phyloP scores from a whole-genome alignment of 805 yeast species.

The Candida coquimbonensis region DNA sequence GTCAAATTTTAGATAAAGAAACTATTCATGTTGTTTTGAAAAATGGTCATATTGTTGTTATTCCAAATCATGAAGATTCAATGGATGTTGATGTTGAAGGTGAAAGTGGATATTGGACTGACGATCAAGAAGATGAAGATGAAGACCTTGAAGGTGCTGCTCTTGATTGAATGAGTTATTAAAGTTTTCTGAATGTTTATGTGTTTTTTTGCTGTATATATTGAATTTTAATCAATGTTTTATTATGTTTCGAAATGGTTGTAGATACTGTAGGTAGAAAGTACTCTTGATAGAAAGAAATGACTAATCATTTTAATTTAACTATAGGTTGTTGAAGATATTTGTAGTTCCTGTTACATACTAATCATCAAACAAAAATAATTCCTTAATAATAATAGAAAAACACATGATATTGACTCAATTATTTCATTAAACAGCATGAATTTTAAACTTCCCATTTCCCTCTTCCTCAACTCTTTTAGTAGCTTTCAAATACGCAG shows the following conservation, averaged over 20 bases:
- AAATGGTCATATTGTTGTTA: slow-evolving; percentile 62
- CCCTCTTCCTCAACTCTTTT: slow-evolving; percentile 24
- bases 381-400: no score
- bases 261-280: no score
- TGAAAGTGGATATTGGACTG: slow-evolving; percentile 53
- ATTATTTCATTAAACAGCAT: neutral
- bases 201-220: neutral
- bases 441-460: neutral
- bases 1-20: slow-evolving; percentile 86
- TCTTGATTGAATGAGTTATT: slow-evolving; percentile 1
- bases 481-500: slow-evolving; percentile 35
- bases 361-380: no score
- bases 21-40: slow-evolving; percentile 55
- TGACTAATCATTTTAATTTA: no score
- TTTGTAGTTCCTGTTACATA: no score
- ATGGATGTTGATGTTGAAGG: slow-evolving; percentile 42
- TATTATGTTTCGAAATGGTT: no score
- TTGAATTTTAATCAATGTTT: neutral
- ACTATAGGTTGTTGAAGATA: no score
- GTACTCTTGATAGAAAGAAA: no score
- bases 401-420: neutral
- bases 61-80: slow-evolving; percentile 75
- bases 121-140: slow-evolving; percentile 55
- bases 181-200: neutral
- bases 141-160: slow-evolving; percentile 22